Evolutionary conservation across 208 protist genomes (phyloP), one percentile per base, ranked within the genome.

Genomic region (Leishmania braziliensis): DNA sequence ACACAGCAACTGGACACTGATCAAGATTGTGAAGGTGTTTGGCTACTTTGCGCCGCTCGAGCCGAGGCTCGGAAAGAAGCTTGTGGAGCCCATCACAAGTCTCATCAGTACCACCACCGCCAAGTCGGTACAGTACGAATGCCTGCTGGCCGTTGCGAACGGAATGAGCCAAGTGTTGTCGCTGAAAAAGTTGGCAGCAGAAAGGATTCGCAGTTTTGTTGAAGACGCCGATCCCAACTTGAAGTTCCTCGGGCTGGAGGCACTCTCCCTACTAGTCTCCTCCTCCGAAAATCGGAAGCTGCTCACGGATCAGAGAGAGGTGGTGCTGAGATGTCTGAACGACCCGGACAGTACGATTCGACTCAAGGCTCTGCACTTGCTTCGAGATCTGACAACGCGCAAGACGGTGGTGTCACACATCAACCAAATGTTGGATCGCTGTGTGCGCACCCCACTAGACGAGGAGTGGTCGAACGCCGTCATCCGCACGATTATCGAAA

Each of bases 1-100:
- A 65, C 91, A 95, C 70, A 99, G 99, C 92, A 99, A 99, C 92
- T 99, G 99, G 99, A 99, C 99, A 77, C 86, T 99, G 18, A 99
- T 99, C 84, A 99, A 99, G 78, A 97, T 99, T 81, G 93, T 99
- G 12, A 99, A 99, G 89, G 93, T 99, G 51, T 99, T 99, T 84
- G 98, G 96, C 26, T 94, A 98, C 53, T 96, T 99, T 51, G 92
- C 94, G 8, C 98, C 98, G 54, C 83, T 98, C 3, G 98, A 99
- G 88, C 98, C 98, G n/a, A 89, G 99, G 16, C 90, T 99, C 0
- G 96, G 94, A 12, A 99, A 99, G 88, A 99, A 99, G 88, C 92
- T 99, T n/a, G 95, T 98, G 26, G 98, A 99, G 56, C 99, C 99
- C 4, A 88, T 99, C 0, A 95, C 94, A 18, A 98, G 98, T 56